Conservation (phyloP, 208 protist species). For the Trypanosoma congolense region DNA sequence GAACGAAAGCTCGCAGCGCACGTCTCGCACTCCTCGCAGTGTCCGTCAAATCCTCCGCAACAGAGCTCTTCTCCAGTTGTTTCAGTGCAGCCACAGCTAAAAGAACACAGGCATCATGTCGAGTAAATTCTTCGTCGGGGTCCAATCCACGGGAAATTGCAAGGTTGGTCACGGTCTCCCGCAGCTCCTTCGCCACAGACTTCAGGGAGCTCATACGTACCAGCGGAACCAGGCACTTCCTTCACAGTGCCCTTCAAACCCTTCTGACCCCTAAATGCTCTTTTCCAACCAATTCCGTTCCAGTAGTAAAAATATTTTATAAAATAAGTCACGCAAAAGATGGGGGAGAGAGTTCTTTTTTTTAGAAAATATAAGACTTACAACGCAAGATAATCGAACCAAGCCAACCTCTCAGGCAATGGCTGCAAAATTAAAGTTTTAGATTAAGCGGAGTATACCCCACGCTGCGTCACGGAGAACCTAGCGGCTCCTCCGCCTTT, state of each 20-base stretch:
- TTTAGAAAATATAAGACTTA: no score
- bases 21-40: conserved; percentile 43
- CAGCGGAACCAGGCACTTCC: not conserved
- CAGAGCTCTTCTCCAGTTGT: conserved; percentile 25
- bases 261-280: no score
- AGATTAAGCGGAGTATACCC: no score
- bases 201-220: conserved; percentile 18
- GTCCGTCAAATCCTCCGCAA: conserved; percentile 6
- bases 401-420: no score
- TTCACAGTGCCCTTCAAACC: not conserved
- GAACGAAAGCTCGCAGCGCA: conserved; percentile 28
- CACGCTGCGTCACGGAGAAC: no score
- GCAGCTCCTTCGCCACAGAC: conserved; percentile 5
- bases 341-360: no score
- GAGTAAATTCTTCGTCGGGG: conserved; percentile 10
- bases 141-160: conserved; percentile 12
- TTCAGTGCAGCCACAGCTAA: conserved; percentile 40
- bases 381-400: no score
- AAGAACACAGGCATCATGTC: conserved; percentile 30
- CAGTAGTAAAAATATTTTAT: no score
- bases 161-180: conserved; percentile 1
- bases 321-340: no score
- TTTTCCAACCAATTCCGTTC: no score
- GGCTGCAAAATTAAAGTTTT: no score
- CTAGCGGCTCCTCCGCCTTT: no score